Conservation (phyloP, 805 yeast species). For the Kluyveromyces lactis region DNA sequence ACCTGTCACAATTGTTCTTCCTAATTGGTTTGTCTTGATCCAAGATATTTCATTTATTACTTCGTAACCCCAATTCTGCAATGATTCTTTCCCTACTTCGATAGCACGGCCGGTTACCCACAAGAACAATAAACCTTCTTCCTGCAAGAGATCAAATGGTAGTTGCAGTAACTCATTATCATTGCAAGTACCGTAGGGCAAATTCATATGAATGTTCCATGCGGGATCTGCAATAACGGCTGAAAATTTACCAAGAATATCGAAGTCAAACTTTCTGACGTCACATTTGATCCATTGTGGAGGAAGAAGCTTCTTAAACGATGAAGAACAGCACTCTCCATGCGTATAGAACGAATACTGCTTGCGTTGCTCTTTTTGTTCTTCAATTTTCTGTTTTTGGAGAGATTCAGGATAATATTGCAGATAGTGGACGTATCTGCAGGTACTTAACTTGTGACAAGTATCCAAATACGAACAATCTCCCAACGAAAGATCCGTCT, state of each 20-base stretch:
- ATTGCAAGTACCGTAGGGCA: slow-evolving; percentile 69
- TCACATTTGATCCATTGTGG: slow-evolving; percentile 89
- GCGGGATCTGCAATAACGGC: slow-evolving; percentile 90
- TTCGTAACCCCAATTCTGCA: slow-evolving; percentile 74
- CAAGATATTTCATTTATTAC: slow-evolving; percentile 77
- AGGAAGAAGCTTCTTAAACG: slow-evolving; percentile 34
- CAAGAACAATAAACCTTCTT: slow-evolving; percentile 72
- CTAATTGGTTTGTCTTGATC: slow-evolving; percentile 84
- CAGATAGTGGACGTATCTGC: slow-evolving; percentile 75
- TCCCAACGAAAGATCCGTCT: slow-evolving; percentile 67
- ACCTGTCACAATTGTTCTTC: slow-evolving; percentile 87
- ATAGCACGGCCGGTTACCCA: slow-evolving; percentile 97
- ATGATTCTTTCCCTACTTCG: slow-evolving; percentile 74
- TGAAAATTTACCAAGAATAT: slow-evolving; percentile 67
- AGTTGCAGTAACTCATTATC: slow-evolving; percentile 65
- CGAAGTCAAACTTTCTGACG: slow-evolving; percentile 63
- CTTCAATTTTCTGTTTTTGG: slow-evolving; percentile 8
- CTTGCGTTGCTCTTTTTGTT: slow-evolving; percentile 13
- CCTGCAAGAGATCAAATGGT: slow-evolving; percentile 62
- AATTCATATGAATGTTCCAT: slow-evolving; percentile 91
- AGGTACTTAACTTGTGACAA: slow-evolving; percentile 74
- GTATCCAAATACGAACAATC: slow-evolving; percentile 94
- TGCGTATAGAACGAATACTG: slow-evolving; percentile 27
- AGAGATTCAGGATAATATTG: slow-evolving; percentile 32
- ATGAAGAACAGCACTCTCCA: slow-evolving; percentile 30